These are phyloP conservation scores for Tagetes erecta DNA, from an alignment of 129 eudicot species.

Conservation along the genomic window DNA sequence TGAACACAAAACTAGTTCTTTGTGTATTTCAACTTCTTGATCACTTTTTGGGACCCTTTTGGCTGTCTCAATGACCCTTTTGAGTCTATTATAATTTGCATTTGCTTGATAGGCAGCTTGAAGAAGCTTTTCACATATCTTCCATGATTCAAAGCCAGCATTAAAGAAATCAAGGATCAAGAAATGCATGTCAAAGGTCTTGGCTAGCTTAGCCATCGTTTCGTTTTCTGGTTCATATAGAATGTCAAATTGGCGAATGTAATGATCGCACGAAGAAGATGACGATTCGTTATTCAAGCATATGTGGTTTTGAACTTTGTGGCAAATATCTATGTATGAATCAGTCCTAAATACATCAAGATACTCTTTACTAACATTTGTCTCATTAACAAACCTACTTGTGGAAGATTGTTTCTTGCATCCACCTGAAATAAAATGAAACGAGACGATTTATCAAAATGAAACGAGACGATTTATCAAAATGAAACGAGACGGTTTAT, in stretches of 20 bases:
- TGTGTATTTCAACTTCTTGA: conserved; percentile 17
- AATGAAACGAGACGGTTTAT: background rate
- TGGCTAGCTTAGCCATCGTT: conserved; percentile 37
- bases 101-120: conserved; percentile 48
- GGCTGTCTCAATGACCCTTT: conserved; percentile 36
- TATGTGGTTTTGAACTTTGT: conserved; percentile 49
- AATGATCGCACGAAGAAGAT: conserved; percentile 25
- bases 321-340: conserved; percentile 60
- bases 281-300: conserved; percentile 17
- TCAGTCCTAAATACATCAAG: conserved; percentile 64
- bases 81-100: conserved; percentile 32
- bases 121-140: conserved; percentile 51
- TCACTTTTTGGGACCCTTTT: conserved; percentile 19
- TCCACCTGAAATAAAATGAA: conserved; percentile 32
- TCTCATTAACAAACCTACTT: conserved; percentile 33
- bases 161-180: conserved; percentile 52
- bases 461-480: background rate
- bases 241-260: conserved; percentile 33
- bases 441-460: background rate
- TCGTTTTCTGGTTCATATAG: conserved; percentile 53
- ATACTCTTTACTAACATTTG: conserved; percentile 64
- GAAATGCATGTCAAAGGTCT: conserved; percentile 34
- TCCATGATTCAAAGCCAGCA: conserved; percentile 53
- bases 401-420: conserved; percentile 27
- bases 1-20: conserved; percentile 44